These are phyloP conservation scores for Naganishia sp. DNA, from an alignment of 1,284 basidiomycete genomes.

Conservation along the genomic window DNA sequence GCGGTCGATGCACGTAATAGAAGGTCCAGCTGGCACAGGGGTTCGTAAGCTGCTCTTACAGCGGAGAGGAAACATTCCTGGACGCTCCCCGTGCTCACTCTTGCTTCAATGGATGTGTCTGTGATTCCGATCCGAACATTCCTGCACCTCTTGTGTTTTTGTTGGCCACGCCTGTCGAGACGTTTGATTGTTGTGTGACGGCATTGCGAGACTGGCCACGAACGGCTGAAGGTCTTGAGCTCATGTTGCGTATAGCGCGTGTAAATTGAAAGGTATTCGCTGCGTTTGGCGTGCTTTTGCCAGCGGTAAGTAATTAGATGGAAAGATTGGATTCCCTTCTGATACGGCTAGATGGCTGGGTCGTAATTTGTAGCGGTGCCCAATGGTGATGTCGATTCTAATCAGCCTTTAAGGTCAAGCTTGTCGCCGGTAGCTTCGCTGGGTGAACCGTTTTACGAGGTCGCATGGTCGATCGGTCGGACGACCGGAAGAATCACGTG, in stretches of 20 bases:
- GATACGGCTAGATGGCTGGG: no score
- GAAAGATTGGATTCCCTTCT: no score
- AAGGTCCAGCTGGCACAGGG: slow-evolving; percentile 49
- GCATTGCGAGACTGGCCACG: slow-evolving; percentile 16
- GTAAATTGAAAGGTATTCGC: not conserved
- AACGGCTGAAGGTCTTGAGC: slow-evolving; percentile 15
- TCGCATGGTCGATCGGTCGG: not conserved
- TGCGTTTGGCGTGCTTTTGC: not conserved
- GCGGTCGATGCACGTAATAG: slow-evolving; percentile 54
- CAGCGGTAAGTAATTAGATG: no score
- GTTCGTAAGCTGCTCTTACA: not conserved
- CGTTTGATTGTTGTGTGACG: not conserved
- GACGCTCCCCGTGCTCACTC: slow-evolving; percentile 43
- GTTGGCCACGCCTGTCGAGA: slow-evolving; percentile 3
- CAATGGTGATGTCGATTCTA: no score
- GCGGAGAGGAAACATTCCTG: not conserved
- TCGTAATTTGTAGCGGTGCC: no score
- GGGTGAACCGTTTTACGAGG: slow-evolving; percentile 6
- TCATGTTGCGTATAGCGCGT: not conserved
- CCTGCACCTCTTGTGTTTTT: slow-evolving; percentile 11
- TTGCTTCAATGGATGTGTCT: slow-evolving; percentile 48
- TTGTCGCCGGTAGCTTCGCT: not conserved
- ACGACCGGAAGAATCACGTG: slow-evolving; percentile 4
- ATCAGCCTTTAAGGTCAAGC: no score
- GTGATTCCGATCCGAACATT: slow-evolving; percentile 11